A percentile compares a stretch with the other conserved stretches of the same genome.
Evolutionary conservation across 2,329 filamentous ascomycete species (phyloP).

Genomic region (Trichocomaceae sp.): DNA sequence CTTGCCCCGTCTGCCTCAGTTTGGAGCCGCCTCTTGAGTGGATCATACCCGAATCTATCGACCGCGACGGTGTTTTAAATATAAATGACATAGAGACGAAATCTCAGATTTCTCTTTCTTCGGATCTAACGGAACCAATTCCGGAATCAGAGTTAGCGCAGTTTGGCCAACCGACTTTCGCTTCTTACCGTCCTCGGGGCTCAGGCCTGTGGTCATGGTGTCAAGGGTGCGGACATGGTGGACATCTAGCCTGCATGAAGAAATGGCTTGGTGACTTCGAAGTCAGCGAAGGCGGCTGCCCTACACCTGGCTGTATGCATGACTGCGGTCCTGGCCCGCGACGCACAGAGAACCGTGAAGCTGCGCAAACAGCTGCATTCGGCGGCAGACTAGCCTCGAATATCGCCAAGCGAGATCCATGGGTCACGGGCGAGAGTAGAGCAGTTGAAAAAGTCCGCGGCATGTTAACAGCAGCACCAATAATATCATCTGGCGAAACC

Average conservation of each 20-base stretch:
- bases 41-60: constrained; percentile 23
- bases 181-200: constrained; percentile 25
- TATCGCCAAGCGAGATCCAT: constrained; percentile 40
- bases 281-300: constrained; percentile 50
- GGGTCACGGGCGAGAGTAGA: constrained; percentile 40
- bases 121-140: constrained; percentile 28
- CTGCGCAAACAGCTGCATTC: constrained; percentile 19
- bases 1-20: constrained; percentile 39
- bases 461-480: constrained; percentile 28
- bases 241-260: constrained; percentile 52
- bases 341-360: constrained; percentile 34
- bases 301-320: constrained; percentile 54
- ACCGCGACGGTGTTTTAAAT: not conserved
- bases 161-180: constrained; percentile 18
- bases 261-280: constrained; percentile 49
- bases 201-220: constrained; percentile 50
- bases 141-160: constrained; percentile 21
- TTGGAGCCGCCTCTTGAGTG: constrained; percentile 36
- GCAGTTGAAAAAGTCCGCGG: constrained; percentile 42
- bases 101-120: constrained; percentile 40
- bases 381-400: constrained; percentile 29
- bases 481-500: constrained; percentile 10
- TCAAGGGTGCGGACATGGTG: constrained; percentile 55
- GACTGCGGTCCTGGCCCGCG: constrained; percentile 50
- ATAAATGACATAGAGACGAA: constrained; percentile 15